Evolutionary conservation across 2,329 filamentous ascomycete species (phyloP), one percentile per base, ranked within the genome.

Genomic region (Neospermospora avenae): DNA sequence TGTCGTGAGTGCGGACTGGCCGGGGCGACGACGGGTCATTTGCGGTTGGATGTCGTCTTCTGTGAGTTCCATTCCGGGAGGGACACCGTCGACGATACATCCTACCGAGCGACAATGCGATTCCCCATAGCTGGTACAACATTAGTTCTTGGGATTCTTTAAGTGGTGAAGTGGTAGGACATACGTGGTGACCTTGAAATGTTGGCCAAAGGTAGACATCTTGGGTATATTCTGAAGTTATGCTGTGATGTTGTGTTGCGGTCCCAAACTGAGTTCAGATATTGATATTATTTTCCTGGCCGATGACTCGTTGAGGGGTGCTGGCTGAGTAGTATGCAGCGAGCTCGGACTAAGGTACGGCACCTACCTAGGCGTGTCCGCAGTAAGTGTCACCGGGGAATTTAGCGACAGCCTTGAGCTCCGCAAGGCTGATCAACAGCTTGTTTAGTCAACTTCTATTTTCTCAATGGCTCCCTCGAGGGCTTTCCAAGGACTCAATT

Each of bases 71-170:
- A 98, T 88, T 70, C 91, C 90, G 14, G 95, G 93, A 37, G 93
- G 95, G 72, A 86, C 90, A 69, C 92, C 92, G 74, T 98, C 93
- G 76, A 98, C 88, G 71, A 98, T 97, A 79, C 91, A 96, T 72
- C 92, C 93, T 71, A 98, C 92, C 34, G 89, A 93, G 71, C 87
- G 88, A 80, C 93, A 96, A 78, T 97, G 93, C 59, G 90, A 96
- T 76, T 93, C 89, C 74, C 89, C 89, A 78, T 90, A 90, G 58
- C 72, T 74, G 44, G 3, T 28, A 42, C 6, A 35, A 63, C 59
- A 62, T 58, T 25, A 67, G 51, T 57, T 39, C 41, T n/a, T 59
- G 48, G 35, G 20, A 1, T 11, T 13, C 37, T 35, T 24, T 34
- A 52, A n/a, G 7, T 8, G 16, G 18, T 28, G 59, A 56, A 65